Evolutionary conservation across 2,329 filamentous ascomycete species (phyloP), one percentile per base, ranked within the genome.

Genomic region (Aureobasidium zeae): DNA sequence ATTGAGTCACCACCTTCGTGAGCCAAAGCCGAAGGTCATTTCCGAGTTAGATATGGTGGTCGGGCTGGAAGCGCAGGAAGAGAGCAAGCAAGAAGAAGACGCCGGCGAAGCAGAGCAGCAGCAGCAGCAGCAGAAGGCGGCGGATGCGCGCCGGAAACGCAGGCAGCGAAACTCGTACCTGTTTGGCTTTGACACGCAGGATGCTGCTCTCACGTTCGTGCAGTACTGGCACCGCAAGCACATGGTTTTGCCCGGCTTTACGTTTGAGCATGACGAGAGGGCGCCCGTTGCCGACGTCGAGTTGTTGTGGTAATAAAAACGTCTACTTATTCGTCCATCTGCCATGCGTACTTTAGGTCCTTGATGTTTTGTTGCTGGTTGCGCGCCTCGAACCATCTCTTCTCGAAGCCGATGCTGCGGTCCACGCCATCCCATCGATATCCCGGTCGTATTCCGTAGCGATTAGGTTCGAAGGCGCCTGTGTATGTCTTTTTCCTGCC

Each of bases 391-490:
- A 96, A 96, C 67, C 88, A 83, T 59, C 95, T 82, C 49, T 77
- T 83, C 67, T 98, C 91, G 60, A 95, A 96, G 0, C 89, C 89
- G 65, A 86, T 98, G 15, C 86, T 74, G 52, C 91, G 73, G 69
- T 98, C 91, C 13, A 98, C 91, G 5, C 93, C 91, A 69, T 98
- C 91, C 91, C 91, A 98, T 51, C 86, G 72, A 67, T 94, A 86
- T 0, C 91, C 93, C 0, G 91, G 91, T 48, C 81, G 73, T 49
- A 98, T 96, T 1, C 85, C 86, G 66, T 96, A 96, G 15, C 91
- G 74, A 70, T 98, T 98, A 32, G 91, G 91, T 56, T 84, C 75
- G 45, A 83, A 84, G 0, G 81, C 74, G 0, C 89, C 91, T 48
- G 78, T 68, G 60, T 96, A 98, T 4, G 83, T 60, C 52, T 74